Conservation (phyloP, 768 basidiomycete species). For the Boletus barrowsii region DNA sequence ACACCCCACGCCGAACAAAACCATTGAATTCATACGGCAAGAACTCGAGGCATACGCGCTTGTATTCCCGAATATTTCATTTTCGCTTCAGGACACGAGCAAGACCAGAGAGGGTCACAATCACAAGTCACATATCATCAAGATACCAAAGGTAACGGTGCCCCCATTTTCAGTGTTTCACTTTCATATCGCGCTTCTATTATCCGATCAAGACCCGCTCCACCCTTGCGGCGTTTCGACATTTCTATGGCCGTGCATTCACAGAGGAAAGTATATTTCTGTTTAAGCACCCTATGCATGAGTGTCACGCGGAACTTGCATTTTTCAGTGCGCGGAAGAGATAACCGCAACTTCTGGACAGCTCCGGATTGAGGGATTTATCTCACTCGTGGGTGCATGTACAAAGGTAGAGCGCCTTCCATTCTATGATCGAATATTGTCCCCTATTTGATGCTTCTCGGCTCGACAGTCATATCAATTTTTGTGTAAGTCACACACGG, state of each 20-base stretch:
- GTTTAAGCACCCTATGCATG: neutral
- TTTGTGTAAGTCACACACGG: constrained; percentile 56
- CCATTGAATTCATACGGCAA: constrained; percentile 63
- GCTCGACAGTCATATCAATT: constrained; percentile 72
- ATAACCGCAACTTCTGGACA: constrained; percentile 49
- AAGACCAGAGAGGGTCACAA: constrained; percentile 33
- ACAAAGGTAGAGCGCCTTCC: constrained; percentile 56
- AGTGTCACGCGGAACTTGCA: constrained; percentile 11
- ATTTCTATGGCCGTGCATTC: constrained; percentile 70
- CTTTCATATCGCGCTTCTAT: constrained; percentile 17
- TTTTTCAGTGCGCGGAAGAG: constrained; percentile 63
- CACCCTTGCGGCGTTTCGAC: constrained; percentile 63
- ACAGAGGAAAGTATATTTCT: constrained; percentile 51
- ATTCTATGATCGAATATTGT: constrained; percentile 11
- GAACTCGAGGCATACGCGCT: constrained; percentile 74
- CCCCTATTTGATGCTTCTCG: constrained; percentile 23
- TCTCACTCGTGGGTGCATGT: constrained; percentile 71
- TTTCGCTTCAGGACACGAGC: constrained; percentile 59
- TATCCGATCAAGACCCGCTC: constrained; percentile 53
- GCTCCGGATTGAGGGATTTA: constrained; percentile 73
- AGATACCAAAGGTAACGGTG: constrained; percentile 61
- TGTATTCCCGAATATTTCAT: constrained; percentile 66
- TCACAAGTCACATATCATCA: constrained; percentile 47
- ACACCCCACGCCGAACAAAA: constrained; percentile 56
- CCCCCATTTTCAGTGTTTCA: constrained; percentile 10